These are phyloP conservation scores for Warburgia ugandensis DNA, from an alignment of 164 flowering plant species.

Conservation along the genomic window DNA sequence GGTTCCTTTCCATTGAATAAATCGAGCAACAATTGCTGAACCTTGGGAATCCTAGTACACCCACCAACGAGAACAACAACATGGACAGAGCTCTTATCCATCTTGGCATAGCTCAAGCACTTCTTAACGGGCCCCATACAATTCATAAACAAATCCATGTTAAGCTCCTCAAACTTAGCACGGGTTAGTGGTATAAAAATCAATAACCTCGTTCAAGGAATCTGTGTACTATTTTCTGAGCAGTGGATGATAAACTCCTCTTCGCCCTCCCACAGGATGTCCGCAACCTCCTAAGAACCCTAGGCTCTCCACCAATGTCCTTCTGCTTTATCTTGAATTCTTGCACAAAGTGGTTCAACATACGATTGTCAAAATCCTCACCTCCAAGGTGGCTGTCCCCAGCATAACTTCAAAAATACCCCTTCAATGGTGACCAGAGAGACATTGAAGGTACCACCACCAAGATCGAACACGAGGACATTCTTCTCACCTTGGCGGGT, in stretches of 20 bases:
- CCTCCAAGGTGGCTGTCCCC: conserved; percentile 66
- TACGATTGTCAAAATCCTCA: conserved; percentile 64
- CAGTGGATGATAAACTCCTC: conserved; percentile 61
- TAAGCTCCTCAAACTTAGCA: conserved; percentile 55
- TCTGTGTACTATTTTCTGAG: conserved; percentile 59
- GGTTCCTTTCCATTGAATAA: conserved; percentile 78
- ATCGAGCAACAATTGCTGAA: conserved; percentile 59
- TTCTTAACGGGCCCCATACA: conserved; percentile 76
- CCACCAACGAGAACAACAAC: conserved; percentile 72
- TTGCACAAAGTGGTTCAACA: conserved; percentile 64
- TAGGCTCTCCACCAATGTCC: conserved; percentile 58
- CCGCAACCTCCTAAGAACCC: conserved; percentile 64
- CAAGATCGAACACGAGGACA: conserved; percentile 61
- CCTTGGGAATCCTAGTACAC: conserved; percentile 67
- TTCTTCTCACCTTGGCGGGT: conserved; percentile 58
- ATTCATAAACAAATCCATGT: conserved; percentile 66
- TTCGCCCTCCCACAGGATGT: conserved; percentile 64
- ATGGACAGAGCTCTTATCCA: conserved; percentile 56
- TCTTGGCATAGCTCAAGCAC: conserved; percentile 70
- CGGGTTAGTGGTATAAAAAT: conserved; percentile 66
- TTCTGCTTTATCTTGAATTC: conserved; percentile 67
- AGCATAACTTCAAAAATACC: conserved; percentile 69
- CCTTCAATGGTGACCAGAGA: conserved; percentile 60
- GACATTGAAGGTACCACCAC: conserved; percentile 70
- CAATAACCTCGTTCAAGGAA: conserved; percentile 56